Conservation (phyloP, 305 asterid genomes). For the Stenogyne calaminthoides region DNA sequence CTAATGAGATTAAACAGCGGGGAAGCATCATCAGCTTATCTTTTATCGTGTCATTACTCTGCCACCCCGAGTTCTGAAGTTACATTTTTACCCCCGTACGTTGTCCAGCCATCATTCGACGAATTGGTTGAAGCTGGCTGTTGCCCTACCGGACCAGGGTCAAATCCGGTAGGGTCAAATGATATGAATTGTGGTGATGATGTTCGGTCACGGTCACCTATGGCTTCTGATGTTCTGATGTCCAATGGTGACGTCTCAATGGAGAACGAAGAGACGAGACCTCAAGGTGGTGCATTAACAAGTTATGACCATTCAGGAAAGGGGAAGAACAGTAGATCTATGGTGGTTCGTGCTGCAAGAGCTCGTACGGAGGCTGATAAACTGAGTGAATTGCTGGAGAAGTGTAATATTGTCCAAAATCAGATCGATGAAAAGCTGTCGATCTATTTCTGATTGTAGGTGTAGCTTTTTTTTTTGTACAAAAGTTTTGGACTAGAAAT, state of each 20-base stretch:
- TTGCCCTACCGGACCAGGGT: slow-evolving; percentile 19
- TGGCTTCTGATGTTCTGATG: slow-evolving; percentile 29
- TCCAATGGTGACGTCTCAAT: slow-evolving; percentile 24
- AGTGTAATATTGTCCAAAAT: slow-evolving; percentile 69
- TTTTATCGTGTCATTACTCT: slow-evolving; percentile 37
- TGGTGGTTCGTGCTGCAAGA: background rate
- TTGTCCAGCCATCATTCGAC: slow-evolving; percentile 61
- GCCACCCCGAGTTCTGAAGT: slow-evolving; percentile 34
- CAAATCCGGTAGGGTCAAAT: slow-evolving; percentile 13
- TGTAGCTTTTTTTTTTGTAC: slow-evolving; percentile 4
- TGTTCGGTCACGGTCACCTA: slow-evolving; percentile 23
- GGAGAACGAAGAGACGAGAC: slow-evolving; percentile 38
- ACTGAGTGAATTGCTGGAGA: slow-evolving; percentile 58
- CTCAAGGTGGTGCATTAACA: slow-evolving; percentile 18
- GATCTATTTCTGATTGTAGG: slow-evolving; percentile 44
- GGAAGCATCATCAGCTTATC: slow-evolving; percentile 50
- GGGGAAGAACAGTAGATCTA: slow-evolving; percentile 25
- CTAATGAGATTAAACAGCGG: slow-evolving; percentile 53
- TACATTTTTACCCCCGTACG: slow-evolving; percentile 28
- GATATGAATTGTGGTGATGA: slow-evolving; percentile 32
- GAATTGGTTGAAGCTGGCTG: slow-evolving; percentile 77
- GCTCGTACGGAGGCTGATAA: slow-evolving; percentile 38
- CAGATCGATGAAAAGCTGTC: slow-evolving; percentile 67
- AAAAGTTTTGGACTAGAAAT: background rate
- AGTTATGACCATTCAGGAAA: slow-evolving; percentile 26